A percentile compares a stretch with the other conserved stretches of the same genome.
phyloP scores from a whole-genome alignment of 345 rosid species.

The Gossypium sturtianum region DNA sequence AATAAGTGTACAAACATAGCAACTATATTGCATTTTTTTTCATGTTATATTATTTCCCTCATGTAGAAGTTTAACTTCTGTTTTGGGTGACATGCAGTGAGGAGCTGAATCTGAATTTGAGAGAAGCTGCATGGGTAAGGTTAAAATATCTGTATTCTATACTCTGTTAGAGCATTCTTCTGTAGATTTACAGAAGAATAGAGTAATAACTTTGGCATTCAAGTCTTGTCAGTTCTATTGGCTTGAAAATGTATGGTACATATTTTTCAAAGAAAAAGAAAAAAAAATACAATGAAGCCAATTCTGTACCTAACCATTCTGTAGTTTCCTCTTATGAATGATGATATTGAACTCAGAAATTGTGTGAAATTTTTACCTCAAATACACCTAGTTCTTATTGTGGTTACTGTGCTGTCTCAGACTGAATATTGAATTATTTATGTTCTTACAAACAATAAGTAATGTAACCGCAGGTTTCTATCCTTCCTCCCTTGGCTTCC shows the following conservation, averaged over 20 bases:
- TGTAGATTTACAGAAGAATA: slow-evolving; percentile 4
- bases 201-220: not conserved
- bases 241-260: not conserved
- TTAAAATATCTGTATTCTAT: slow-evolving; percentile 5
- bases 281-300: not conserved
- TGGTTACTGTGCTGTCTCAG: not conserved
- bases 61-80: not conserved
- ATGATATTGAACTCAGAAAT: not conserved
- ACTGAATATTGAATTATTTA: not conserved
- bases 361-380: not conserved
- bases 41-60: slow-evolving; percentile 1
- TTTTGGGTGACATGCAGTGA: slow-evolving; percentile 51
- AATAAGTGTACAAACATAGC: not conserved
- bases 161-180: not conserved
- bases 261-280: not conserved
- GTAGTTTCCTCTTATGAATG: not conserved
- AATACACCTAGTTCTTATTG: not conserved
- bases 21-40: not conserved
- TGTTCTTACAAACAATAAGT: not conserved
- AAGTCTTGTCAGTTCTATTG: not conserved
- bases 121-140: slow-evolving; percentile 97
- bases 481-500: slow-evolving; percentile 96
- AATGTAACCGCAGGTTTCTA: slow-evolving; percentile 58
- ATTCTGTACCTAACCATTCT: not conserved
- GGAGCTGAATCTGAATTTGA: slow-evolving; percentile 76